Percentiles rank a stretch among this genome's conserved stretches.
Evolutionary conservation across 768 basidiomycete genomes (phyloP).

Genomic region (Leucocoprinus leucothites): DNA sequence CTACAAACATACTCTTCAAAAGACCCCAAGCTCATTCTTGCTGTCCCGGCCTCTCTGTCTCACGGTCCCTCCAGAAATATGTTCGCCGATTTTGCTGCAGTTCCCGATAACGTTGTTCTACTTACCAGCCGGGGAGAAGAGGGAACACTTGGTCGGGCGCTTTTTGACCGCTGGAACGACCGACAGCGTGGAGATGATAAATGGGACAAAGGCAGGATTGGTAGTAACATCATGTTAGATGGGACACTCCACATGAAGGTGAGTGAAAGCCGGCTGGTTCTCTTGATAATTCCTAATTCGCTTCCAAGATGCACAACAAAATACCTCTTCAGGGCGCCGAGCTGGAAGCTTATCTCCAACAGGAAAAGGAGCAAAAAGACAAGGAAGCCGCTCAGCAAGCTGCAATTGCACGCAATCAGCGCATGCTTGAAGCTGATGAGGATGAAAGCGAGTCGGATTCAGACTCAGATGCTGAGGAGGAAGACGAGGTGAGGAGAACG

Average conservation of each 20-base stretch:
- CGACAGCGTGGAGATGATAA: constrained; percentile 76
- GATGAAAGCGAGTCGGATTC: constrained; percentile 79
- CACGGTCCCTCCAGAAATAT: constrained; percentile 87
- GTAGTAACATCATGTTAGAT: constrained; percentile 81
- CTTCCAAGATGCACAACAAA: constrained; percentile 76
- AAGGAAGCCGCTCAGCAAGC: constrained; percentile 86
- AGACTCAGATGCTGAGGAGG: constrained; percentile 65
- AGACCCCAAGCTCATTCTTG: constrained; percentile 90
- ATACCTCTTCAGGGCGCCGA: constrained; percentile 88
- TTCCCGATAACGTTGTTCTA: constrained; percentile 83
- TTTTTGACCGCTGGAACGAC: constrained; percentile 87
- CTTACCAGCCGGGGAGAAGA: constrained; percentile 79
- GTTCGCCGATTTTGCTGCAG: constrained; percentile 82
- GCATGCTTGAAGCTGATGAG: constrained; percentile 93
- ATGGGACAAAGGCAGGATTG: constrained; percentile 90
- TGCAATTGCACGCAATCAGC: constrained; percentile 74
- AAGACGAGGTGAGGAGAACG: constrained; percentile 57
- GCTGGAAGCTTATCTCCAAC: constrained; percentile 74
- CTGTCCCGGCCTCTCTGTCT: constrained; percentile 89
- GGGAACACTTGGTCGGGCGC: constrained; percentile 69
- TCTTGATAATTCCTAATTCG: not conserved
- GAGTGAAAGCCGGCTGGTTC: constrained; percentile 15
- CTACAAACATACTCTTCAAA: constrained; percentile 80
- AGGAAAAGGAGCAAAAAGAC: constrained; percentile 74
- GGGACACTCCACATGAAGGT: constrained; percentile 67